phyloP scores from a whole-genome alignment of 257 asterid genomes.

The Nicotiana noctiflora region DNA sequence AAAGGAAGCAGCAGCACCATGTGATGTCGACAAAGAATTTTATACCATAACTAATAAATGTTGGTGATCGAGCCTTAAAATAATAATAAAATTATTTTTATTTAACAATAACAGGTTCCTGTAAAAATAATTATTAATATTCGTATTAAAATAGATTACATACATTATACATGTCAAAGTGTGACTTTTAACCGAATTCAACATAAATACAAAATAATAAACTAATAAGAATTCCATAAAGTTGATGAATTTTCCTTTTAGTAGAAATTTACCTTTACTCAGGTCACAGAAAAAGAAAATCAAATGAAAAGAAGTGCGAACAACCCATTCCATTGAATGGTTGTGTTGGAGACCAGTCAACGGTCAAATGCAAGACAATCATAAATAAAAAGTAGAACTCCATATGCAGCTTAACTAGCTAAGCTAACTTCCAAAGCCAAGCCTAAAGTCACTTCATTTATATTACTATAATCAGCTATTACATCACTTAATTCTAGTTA shows the following conservation, averaged over 20 bases:
- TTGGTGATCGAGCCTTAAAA: too few relatives aligned
- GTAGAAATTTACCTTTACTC: background rate
- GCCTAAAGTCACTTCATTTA: background rate
- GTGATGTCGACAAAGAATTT: too few relatives aligned
- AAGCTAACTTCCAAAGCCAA: background rate
- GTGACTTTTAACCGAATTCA: too few relatives aligned
- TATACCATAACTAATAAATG: too few relatives aligned
- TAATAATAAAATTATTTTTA: rapidly evolving
- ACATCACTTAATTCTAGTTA: too few relatives aligned
- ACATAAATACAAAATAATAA: too few relatives aligned
- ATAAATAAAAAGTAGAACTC: background rate
- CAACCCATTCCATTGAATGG: background rate
- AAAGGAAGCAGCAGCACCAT: background rate
- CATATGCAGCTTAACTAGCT: background rate
- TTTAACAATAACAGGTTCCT: rapidly evolving
- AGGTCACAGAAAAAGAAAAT: background rate
- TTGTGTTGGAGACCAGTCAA: background rate
- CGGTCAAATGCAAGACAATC: background rate
- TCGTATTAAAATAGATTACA: rapidly evolving
- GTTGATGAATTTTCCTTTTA: background rate
- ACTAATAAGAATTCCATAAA: background rate
- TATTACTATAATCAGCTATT: background rate
- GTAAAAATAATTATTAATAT: rapidly evolving
- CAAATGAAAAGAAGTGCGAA: background rate
- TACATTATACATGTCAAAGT: too few relatives aligned